Conservation (phyloP, 225 moss, liverwort and hornwort species). For the Thuidium tamariscinum region DNA sequence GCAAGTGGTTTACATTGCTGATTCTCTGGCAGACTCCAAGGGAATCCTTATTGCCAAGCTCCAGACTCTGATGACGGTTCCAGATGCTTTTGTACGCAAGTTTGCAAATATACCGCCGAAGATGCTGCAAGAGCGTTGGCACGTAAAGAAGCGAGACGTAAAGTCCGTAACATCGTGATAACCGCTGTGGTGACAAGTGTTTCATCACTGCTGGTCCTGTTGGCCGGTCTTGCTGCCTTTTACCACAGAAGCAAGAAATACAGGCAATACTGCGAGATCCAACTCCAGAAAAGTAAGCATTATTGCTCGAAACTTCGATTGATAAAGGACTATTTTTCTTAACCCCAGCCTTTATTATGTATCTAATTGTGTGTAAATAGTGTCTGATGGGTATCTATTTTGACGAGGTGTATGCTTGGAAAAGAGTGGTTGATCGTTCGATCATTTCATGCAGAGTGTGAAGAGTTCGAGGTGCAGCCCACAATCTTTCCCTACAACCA, state of each 20-base stretch:
- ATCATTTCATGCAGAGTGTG: neutral
- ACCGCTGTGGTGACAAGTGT: neutral
- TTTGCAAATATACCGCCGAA: neutral
- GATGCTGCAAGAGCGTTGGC: neutral
- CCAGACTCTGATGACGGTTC: neutral
- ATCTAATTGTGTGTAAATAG: too few species aligned
- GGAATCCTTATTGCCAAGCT: neutral
- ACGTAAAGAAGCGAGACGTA: neutral
- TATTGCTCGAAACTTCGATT: too few species aligned
- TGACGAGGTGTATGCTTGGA: neutral
- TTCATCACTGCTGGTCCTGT: neutral
- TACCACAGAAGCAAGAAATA: neutral
- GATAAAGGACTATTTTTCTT: too few species aligned
- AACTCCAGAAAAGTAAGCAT: constrained; percentile 1
- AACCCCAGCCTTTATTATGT: too few species aligned
- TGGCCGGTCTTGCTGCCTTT: neutral
- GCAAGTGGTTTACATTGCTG: neutral
- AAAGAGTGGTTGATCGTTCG: neutral
- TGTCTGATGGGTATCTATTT: accelerated
- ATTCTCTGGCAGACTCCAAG: neutral
- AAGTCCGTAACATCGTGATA: neutral
- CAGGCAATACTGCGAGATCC: neutral
- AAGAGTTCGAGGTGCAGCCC: neutral
- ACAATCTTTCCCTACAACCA: neutral
- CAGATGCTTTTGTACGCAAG: constrained; percentile 1